phyloP scores from a whole-genome alignment of 2,329 filamentous ascomycete species.

The Pyrenophora teres region DNA sequence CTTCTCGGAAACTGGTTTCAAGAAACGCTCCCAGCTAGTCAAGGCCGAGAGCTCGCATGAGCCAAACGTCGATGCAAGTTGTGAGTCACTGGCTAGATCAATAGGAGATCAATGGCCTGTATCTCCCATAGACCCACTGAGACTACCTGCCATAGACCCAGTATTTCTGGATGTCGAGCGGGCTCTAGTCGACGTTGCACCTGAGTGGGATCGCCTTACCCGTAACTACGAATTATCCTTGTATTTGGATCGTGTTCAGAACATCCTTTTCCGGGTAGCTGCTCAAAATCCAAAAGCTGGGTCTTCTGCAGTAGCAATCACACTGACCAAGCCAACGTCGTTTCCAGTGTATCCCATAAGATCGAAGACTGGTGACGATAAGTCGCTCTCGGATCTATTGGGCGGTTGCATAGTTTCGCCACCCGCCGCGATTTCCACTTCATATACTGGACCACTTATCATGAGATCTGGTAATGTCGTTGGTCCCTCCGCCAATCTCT shows the following conservation, averaged over 20 bases:
- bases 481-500: neutral
- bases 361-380: constrained; percentile 2
- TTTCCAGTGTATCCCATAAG: neutral
- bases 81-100: constrained; percentile 47
- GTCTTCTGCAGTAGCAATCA: neutral
- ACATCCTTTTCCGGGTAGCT: constrained; percentile 24
- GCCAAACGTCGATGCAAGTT: constrained; percentile 34
- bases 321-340: neutral
- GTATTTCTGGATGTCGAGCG: constrained; percentile 42
- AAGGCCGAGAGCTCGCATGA: constrained; percentile 31
- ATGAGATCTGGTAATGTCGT: neutral
- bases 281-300: neutral
- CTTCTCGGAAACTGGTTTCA: constrained; percentile 34
- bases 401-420: too few relatives aligned
- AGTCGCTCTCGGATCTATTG: constrained; percentile 3
- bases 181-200: constrained; percentile 49
- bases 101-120: constrained; percentile 50
- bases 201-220: constrained; percentile 57
- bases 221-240: constrained; percentile 54
- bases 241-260: constrained; percentile 54
- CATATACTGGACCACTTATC: neutral
- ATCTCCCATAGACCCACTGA: constrained; percentile 35
- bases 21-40: constrained; percentile 32
- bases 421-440: neutral
- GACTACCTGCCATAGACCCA: constrained; percentile 32